Percentiles rank a stretch among this genome's conserved stretches.
These are phyloP conservation scores for Phytophthora multivora DNA, from an alignment of 352 stramenopile species.

Conservation along the genomic window DNA sequence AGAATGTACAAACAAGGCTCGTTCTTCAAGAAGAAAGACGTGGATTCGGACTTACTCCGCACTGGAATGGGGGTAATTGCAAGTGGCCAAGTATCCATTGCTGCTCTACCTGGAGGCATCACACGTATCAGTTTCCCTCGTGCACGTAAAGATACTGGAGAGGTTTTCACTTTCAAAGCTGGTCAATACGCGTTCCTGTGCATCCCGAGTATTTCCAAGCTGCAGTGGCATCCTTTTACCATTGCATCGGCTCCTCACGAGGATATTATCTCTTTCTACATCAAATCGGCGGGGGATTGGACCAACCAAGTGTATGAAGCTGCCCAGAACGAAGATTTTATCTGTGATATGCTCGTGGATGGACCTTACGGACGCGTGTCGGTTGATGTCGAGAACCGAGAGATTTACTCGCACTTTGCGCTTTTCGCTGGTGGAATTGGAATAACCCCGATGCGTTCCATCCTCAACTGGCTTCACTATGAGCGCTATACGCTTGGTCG, in stretches of 20 bases:
- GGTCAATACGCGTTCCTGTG: conserved; percentile 86
- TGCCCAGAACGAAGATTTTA: background rate
- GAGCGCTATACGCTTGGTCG: conserved; percentile 10
- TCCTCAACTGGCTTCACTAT: conserved; percentile 41
- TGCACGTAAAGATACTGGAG: conserved; percentile 37
- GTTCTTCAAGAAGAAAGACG: conserved; percentile 18
- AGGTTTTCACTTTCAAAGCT: conserved; percentile 40
- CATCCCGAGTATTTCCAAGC: conserved; percentile 53
- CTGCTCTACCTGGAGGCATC: conserved; percentile 29
- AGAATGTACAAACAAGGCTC: conserved; percentile 22
- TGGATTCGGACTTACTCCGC: no score
- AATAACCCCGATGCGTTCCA: conserved; percentile 48
- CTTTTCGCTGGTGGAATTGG: conserved; percentile 56
- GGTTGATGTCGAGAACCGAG: conserved; percentile 41
- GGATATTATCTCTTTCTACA: conserved; percentile 65
- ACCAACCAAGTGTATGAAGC: conserved; percentile 43
- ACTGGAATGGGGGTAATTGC: conserved; percentile 29
- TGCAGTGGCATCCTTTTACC: conserved; percentile 90
- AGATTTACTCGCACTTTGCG: conserved; percentile 51
- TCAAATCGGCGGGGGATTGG: conserved; percentile 68
- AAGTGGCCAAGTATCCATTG: conserved; percentile 21
- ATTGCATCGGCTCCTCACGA: conserved; percentile 76
- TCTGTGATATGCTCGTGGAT: conserved; percentile 45
- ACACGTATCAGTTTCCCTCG: conserved; percentile 48
- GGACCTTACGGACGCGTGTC: conserved; percentile 50